A percentile compares a stretch with the other conserved stretches of the same genome.
Evolutionary conservation across 306 rosid species (phyloP).

Genomic region (Trichosanthes cucumerina): DNA sequence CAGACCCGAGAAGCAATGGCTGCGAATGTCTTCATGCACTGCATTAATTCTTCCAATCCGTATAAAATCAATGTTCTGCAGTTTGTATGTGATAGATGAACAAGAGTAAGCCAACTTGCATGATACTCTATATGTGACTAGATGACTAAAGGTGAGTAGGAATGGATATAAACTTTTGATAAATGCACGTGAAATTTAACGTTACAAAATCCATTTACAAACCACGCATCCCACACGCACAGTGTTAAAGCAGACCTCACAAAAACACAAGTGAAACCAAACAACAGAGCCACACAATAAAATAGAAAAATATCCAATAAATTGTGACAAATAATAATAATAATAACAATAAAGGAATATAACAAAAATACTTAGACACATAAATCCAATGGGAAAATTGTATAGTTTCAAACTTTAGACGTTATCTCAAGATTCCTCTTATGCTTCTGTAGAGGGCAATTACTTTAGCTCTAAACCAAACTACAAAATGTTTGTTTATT

Average conservation of each 20-base stretch:
- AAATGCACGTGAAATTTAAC: background rate
- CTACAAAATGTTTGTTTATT: background rate
- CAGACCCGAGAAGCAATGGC: conserved; percentile 75
- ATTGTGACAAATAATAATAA: background rate
- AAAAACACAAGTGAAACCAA: background rate
- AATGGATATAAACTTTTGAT: background rate
- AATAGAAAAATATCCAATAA: background rate
- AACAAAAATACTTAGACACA: background rate
- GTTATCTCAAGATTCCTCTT: background rate
- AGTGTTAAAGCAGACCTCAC: background rate
- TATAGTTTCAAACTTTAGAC: background rate
- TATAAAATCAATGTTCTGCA: conserved; percentile 71
- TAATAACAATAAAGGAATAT: background rate
- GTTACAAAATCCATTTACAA: background rate
- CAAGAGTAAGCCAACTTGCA: background rate
- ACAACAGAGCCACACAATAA: background rate
- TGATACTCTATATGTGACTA: background rate
- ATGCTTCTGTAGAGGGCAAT: background rate
- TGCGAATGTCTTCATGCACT: conserved; percentile 71
- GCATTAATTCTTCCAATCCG: conserved; percentile 79
- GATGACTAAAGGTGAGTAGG: background rate
- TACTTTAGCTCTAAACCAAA: background rate
- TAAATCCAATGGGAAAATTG: background rate
- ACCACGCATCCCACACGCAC: background rate
- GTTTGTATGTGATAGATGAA: conserved; percentile 9